A percentile compares a stretch with the other conserved stretches of the same genome.
These are phyloP conservation scores for Colletotrichum tofieldiae DNA, from an alignment of 2,329 filamentous ascomycete species.

Conservation along the genomic window DNA sequence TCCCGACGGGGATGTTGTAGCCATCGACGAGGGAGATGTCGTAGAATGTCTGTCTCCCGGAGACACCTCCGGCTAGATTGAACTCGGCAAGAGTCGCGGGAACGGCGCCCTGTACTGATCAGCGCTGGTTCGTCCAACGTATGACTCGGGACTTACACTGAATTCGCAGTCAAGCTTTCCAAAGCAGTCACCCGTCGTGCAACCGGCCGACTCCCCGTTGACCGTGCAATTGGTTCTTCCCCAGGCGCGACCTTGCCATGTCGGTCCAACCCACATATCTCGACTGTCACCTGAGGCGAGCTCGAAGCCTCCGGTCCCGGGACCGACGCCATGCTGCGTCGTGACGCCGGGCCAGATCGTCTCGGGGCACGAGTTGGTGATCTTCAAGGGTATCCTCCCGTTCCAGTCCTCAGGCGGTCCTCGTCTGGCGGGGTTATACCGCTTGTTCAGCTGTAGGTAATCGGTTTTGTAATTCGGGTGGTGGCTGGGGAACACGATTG, in stretches of 20 bases:
- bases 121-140: neutral
- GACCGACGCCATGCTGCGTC: conserved; percentile 80
- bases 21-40: conserved; percentile 90
- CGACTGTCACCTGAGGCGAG: conserved; percentile 71
- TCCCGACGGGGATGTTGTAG: conserved; percentile 83
- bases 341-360: conserved; percentile 84
- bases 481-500: conserved; percentile 31
- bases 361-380: conserved; percentile 81
- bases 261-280: conserved; percentile 76
- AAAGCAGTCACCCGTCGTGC: conserved; percentile 83
- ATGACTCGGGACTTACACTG: conserved; percentile 66
- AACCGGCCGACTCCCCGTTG: conserved; percentile 76
- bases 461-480: conserved; percentile 41
- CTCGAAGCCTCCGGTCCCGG: conserved; percentile 78
- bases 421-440: conserved; percentile 47
- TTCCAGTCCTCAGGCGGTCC: conserved; percentile 53
- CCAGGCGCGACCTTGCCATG: conserved; percentile 89
- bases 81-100: conserved; percentile 88
- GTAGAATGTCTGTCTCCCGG: conserved; percentile 79
- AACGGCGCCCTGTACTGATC: conserved; percentile 71
- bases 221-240: conserved; percentile 88
- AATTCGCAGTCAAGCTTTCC: conserved; percentile 78
- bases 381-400: conserved; percentile 71
- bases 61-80: conserved; percentile 77
- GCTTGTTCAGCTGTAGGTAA: conserved; percentile 48